Base-by-base conservation (phyloP, 2,329 filamentous ascomycete genomes). In the Achaetomium macrosporum region DNA sequence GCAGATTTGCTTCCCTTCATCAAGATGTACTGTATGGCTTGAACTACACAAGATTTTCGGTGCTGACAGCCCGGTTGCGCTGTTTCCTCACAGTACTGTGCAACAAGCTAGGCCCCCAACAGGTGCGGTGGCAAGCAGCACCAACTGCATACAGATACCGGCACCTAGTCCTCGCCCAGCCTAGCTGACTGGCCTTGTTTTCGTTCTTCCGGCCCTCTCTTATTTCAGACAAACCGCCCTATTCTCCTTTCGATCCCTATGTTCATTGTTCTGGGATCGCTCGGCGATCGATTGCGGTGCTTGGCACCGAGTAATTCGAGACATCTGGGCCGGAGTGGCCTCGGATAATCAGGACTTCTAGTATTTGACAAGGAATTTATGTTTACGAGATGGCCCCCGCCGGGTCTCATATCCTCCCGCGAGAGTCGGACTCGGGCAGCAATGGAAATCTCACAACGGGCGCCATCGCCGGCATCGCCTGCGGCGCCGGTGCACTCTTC, bases 381-480 rank as follows among this genome's bases (percentile, higher is more conserved):
- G 9, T n/a, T 10, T 42, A 25, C 29, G 37, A n/a, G 13, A 74
- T 75, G 60, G 57, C 8, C 64, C 65, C 45, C 36, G 58, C 5
- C 63, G 66, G 1, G 45, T 62, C 1, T 59, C 67, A 50, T 35
- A 17, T 60, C 29, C 40, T 58, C 33, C 56, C 42, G 16, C 51
- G 59, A 50, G 57, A 59, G 42, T 0, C 54, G 59, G n/a, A 44
- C 17, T 56, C 62, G 3, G 64, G 59, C 4, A 60, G 60, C 10
- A 36, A 25, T 8, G 42, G 50, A 20, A 50, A 20, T 9, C 71
- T 81, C 62, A 71, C 73, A 0, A 71, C 72, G 0, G 73, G 75
- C 2, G 74, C 75, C n/a, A 76, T 81, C 15, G 74, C 76, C 0
- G 79, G 78, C 16, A 81, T 83, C 42, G 71, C 69, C 0, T 63